phyloP scores from a whole-genome alignment of 371 early-diverging fungal species.

The Lichtheimia ornata region DNA sequence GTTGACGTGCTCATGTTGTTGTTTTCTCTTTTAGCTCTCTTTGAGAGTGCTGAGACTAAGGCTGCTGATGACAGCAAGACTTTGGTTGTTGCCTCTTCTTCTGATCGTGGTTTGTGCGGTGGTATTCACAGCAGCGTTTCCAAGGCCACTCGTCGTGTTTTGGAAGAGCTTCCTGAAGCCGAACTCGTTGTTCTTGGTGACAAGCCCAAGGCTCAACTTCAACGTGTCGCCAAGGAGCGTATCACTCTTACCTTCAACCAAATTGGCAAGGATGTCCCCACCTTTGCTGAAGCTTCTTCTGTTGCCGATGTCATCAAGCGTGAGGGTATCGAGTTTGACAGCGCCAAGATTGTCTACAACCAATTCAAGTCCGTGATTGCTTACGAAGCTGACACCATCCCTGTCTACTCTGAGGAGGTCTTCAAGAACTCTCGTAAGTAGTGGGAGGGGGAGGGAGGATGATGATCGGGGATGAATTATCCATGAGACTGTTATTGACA shows the following conservation, averaged over 20 bases:
- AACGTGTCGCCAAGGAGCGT: conserved; percentile 74
- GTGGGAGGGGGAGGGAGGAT: too few species aligned
- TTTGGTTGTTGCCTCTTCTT: conserved; percentile 83
- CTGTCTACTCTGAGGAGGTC: conserved; percentile 66
- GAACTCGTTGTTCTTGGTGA: conserved; percentile 84
- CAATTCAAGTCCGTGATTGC: conserved; percentile 92
- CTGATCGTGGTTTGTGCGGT: conserved; percentile 98
- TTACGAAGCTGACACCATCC: conserved; percentile 79
- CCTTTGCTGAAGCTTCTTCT: conserved; percentile 86
- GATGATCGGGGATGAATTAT: neutral
- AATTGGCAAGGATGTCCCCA: conserved; percentile 88
- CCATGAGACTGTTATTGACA: neutral
- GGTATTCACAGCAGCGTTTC: conserved; percentile 97
- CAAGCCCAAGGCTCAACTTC: conserved; percentile 92
- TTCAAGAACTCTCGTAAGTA: conserved; percentile 71
- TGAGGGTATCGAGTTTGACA: conserved; percentile 70
- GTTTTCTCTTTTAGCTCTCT: conserved; percentile 65
- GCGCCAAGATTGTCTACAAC: conserved; percentile 90
- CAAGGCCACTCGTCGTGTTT: conserved; percentile 75
- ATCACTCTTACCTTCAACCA: conserved; percentile 86
- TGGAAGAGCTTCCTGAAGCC: conserved; percentile 58
- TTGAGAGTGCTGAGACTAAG: conserved; percentile 76
- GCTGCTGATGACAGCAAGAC: conserved; percentile 60
- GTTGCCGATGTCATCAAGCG: conserved; percentile 81
- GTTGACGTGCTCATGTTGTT: neutral